Evolutionary conservation across 495 filamentous ascomycete genomes (phyloP), one percentile per base, ranked within the genome.

Genomic region (Immersiella caudata): DNA sequence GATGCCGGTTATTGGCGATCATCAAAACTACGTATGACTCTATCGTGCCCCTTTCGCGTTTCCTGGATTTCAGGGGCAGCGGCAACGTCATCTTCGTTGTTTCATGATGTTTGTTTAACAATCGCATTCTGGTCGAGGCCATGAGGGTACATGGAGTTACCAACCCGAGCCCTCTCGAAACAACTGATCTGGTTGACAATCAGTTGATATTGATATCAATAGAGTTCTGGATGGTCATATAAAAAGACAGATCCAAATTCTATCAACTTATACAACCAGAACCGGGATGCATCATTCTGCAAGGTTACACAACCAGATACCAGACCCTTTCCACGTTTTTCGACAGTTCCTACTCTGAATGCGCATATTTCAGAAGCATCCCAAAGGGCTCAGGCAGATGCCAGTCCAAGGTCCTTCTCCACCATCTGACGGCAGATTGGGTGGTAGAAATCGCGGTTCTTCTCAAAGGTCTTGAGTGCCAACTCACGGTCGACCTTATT

Each of bases 361-460:
- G n/a, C 18, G 5, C 26, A 6, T 20, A 33, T 59, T 14, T 14
- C 22, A 59, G 6, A 20, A n/a, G n/a, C 22, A 25, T 2, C 26
- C 58, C 49, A 64, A n/a, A 56, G 14, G 7, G 40, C 55, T 64
- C 66, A 26, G 9, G 27, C 49, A 61, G 69, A 66, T 9, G 62
- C 70, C 54, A 83, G 29, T 0, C 81, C 81, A 18, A 97, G 80
- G 77, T 97, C 91, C 81, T 96, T 97, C 80, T 91, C 90, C 25
- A 95, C 86, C 83, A 90, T 86, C 20, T 81, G 86, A 63, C 90
- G 85, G 73, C 94, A 97, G 68, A 97, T 99, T 14, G 95, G 95
- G 76, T 97, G 94, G 75, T 99, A 99, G 72, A 97, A 99, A 60
- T 91, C 88, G 70, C 85, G 91, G 71, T 97, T 88, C 81, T 90